Conservation (phyloP, 257 asterid species). For the Ballota nigra region DNA sequence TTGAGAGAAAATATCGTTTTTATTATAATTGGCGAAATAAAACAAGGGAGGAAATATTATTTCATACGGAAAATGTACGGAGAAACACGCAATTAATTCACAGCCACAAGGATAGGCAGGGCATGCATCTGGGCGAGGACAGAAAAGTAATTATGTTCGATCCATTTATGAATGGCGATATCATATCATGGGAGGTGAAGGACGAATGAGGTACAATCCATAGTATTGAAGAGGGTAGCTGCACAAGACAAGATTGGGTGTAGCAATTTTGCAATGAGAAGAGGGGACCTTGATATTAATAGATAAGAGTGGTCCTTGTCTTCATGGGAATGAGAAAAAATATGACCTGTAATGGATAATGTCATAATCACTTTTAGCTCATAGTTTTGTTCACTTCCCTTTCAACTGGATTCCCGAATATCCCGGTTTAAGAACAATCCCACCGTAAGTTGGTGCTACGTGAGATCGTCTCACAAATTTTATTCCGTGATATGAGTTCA, state of each 20-base stretch:
- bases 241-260: background rate
- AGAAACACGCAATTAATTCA: background rate
- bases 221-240: background rate
- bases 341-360: conserved; percentile 7
- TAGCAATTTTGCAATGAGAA: background rate
- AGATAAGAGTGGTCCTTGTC: conserved; percentile 18
- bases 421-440: conserved; percentile 4
- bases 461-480: too few species aligned
- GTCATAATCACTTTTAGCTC: conserved; percentile 17
- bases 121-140: background rate
- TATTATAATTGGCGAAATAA: too few species aligned
- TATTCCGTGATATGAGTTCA: too few species aligned
- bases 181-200: background rate
- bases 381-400: conserved; percentile 10
- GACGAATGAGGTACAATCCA: conserved; percentile 4
- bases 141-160: background rate
- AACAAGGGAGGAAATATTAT: background rate
- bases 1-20: too few species aligned
- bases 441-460: too few species aligned
- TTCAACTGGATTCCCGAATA: conserved; percentile 2
- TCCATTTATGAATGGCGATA: background rate
- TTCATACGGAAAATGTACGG: background rate
- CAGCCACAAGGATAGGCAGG: background rate
- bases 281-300: conserved; percentile 10
- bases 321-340: background rate